Evolutionary conservation across 805 yeast genomes (phyloP).

Genomic region (Jamesozyma hellenica): DNA sequence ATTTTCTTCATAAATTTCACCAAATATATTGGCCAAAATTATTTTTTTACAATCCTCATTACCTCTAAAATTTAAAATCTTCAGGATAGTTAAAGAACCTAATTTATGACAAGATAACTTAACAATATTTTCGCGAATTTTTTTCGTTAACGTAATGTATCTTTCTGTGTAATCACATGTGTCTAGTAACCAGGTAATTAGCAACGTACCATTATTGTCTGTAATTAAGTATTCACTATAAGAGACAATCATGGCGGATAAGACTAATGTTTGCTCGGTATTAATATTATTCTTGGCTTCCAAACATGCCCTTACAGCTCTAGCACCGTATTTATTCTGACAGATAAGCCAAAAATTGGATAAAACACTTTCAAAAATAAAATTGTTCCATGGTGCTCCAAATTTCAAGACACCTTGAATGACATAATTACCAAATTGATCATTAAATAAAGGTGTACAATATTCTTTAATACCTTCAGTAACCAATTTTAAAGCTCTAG

Average conservation of each 20-base stretch:
- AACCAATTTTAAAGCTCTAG: constrained; percentile 53
- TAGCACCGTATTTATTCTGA: constrained; percentile 84
- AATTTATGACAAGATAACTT: constrained; percentile 68
- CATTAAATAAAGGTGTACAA: constrained; percentile 76
- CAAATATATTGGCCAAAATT: constrained; percentile 59
- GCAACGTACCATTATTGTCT: constrained; percentile 78
- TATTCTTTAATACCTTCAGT: constrained; percentile 66
- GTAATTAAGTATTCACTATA: constrained; percentile 70
- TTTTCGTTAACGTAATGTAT: constrained; percentile 52
- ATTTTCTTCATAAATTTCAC: constrained; percentile 22
- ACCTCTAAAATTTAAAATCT: constrained; percentile 59
- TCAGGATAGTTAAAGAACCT: constrained; percentile 73
- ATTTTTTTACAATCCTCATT: constrained; percentile 49
- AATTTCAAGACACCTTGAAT: constrained; percentile 88
- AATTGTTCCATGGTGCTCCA: constrained; percentile 80
- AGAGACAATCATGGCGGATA: constrained; percentile 68
- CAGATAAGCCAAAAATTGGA: constrained; percentile 71
- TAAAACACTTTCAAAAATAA: constrained; percentile 73
- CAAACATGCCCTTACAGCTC: constrained; percentile 87
- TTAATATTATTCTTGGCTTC: constrained; percentile 60
- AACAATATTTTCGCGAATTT: constrained; percentile 51
- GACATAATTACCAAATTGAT: constrained; percentile 96
- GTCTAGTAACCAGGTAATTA: constrained; percentile 91
- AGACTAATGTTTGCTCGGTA: constrained; percentile 55
- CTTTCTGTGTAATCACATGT: constrained; percentile 61